These are phyloP conservation scores for Penicillium ucsense DNA, from an alignment of 495 filamentous ascomycete genomes.

Conservation along the genomic window DNA sequence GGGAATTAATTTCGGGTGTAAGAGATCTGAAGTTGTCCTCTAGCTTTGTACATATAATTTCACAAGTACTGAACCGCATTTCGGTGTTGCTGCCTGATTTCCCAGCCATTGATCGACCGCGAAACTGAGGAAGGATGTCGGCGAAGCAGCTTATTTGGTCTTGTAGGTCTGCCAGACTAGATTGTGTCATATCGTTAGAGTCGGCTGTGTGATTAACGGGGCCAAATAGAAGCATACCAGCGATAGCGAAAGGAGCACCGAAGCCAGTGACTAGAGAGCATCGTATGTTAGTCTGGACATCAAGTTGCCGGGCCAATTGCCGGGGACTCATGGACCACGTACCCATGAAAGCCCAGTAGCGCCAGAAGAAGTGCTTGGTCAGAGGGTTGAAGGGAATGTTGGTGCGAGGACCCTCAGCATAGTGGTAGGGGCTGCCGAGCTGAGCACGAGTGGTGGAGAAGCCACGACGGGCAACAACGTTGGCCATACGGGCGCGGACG, in stretches of 20 bases:
- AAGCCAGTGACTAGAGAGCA: conserved; percentile 56
- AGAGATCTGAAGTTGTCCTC: conserved; percentile 27
- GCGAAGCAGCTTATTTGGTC: conserved; percentile 31
- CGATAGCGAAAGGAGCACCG: conserved; percentile 69
- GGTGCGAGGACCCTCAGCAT: conserved; percentile 88
- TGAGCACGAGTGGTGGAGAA: conserved; percentile 86
- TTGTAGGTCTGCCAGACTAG: conserved; percentile 85
- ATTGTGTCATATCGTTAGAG: conserved; percentile 19
- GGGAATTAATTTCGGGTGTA: conserved; percentile 2
- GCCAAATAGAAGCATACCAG: conserved; percentile 47
- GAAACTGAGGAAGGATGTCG: conserved; percentile 12
- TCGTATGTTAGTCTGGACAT: conserved; percentile 20
- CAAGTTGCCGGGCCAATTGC: background rate
- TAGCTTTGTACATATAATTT: conserved; percentile 37
- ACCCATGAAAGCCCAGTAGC: conserved; percentile 79
- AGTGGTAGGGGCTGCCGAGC: conserved; percentile 88
- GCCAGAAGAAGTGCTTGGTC: conserved; percentile 69
- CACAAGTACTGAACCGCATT: conserved; percentile 15
- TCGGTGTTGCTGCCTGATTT: conserved; percentile 12
- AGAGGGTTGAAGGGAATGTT: conserved; percentile 96
- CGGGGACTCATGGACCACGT: conserved; percentile 20
- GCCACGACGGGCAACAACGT: conserved; percentile 75
- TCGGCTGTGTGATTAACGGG: background rate
- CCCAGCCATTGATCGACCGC: conserved; percentile 8
- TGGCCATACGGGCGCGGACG: conserved; percentile 55